phyloP scores from a whole-genome alignment of 371 early-diverging fungal genomes.

The Mortierella sp. region DNA sequence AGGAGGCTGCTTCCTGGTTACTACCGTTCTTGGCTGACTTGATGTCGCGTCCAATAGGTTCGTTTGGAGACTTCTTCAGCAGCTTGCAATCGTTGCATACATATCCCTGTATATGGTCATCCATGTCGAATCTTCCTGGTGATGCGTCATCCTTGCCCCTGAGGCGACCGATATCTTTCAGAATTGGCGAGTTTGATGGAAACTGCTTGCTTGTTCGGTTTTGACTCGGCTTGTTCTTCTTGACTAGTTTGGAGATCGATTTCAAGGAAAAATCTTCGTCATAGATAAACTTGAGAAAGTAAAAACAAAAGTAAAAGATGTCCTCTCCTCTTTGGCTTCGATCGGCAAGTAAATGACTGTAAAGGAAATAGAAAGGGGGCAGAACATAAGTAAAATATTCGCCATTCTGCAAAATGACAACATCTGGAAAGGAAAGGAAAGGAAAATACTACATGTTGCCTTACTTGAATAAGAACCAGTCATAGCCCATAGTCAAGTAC shows the following conservation, averaged over 20 bases:
- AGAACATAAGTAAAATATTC: not conserved
- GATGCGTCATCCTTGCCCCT: slow-evolving; percentile 1
- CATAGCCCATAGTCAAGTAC: slow-evolving; percentile 52
- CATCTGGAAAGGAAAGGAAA: too few species aligned
- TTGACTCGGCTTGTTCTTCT: slow-evolving; percentile 2
- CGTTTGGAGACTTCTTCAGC: slow-evolving; percentile 17
- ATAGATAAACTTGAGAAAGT: slow-evolving; percentile 51
- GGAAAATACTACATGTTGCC: not conserved
- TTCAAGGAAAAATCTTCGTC: slow-evolving; percentile 46
- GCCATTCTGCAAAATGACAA: too few species aligned
- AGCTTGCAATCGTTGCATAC: slow-evolving; percentile 34
- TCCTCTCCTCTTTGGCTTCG: slow-evolving; percentile 52
- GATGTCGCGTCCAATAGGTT: slow-evolving; percentile 26
- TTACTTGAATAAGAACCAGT: slow-evolving; percentile 54
- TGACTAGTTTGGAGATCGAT: slow-evolving; percentile 21
- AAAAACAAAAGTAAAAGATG: slow-evolving; percentile 53
- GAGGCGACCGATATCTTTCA: slow-evolving; percentile 28
- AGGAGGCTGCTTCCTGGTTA: slow-evolving; percentile 35
- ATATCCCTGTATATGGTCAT: not conserved
- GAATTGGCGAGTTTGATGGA: slow-evolving; percentile 18
- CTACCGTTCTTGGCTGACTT: slow-evolving; percentile 6
- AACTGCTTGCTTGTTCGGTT: slow-evolving; percentile 4
- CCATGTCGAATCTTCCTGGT: not conserved
- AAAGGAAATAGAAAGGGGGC: not conserved
- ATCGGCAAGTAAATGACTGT: slow-evolving; percentile 46